Base-by-base conservation (phyloP, 2,329 filamentous ascomycete genomes). In the Hysterium pulicare region DNA sequence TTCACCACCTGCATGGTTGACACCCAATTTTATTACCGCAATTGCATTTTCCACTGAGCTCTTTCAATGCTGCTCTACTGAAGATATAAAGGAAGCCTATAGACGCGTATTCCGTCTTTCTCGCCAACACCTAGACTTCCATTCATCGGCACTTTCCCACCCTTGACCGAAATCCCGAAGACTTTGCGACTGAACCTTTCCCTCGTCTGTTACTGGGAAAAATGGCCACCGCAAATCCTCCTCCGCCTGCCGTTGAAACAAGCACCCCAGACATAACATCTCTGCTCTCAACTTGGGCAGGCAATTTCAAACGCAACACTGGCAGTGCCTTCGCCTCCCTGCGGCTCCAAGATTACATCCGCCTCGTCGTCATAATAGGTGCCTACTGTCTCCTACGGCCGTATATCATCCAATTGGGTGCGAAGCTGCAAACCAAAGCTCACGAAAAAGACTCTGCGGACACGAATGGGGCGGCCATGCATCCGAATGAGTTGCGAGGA, bases 311-410 rank as follows among this genome's bases (percentile, higher is more conserved):
- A 45, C 60, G 55, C 50, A 76, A 76, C 56, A 52, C 70, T 42
- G 59, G 52, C 44, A 65, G 52, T 40, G 68, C 73, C 33, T 68
- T 76, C 55, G 61, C 67, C 21, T 55, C 66, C 21, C 67, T 77
- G 51, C 66, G 62, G 34, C 44, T 62, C 24, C 59, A 68, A 45
- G 72, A 74, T 52, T 77, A 71, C 67, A 70, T 93, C 55, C 85
- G 87, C 36, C 75, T 93, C 44, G 68, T 88, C 52, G 75, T 82
- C 51, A 78, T 89, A 47, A 78, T 89, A 16, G 80, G 87, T 56
- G 83, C 79, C 42, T 94, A 91, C 71, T 61, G 83, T 50, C 76
- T 93, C 40, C 45, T 68, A 19, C 82, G 88, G 1, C 87, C 87
- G 0, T 89, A 88, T 62, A 66, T 90, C 39, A 75, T 90, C 57